Base-by-base conservation (phyloP, 2,329 filamentous ascomycete genomes). In the Atkinsonella hypoxylon region DNA sequence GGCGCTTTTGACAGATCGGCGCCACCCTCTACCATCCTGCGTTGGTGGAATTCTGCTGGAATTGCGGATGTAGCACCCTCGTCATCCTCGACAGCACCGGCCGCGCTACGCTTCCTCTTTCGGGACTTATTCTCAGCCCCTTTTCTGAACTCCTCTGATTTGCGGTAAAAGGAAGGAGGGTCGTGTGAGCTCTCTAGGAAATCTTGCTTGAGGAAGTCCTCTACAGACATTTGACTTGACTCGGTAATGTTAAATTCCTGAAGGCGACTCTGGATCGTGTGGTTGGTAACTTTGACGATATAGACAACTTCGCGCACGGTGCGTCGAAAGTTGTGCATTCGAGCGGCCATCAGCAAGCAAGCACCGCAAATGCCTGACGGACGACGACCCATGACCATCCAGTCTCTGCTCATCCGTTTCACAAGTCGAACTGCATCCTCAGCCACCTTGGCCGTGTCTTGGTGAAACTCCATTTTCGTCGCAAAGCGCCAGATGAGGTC, bases 241-340 rank as follows among this genome's bases (percentile, higher is more conserved):
- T 88, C 85, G 0, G 91, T 95, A 32, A 83, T 78, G 56, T 87
- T 89, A 69, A 97, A 98, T 63, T 98, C 93, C 57, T 90, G 83
- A 10, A 98, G 72, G 54, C 93, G 89, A 64, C 91, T 88, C 61
- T 89, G 86, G 53, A 98, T 89, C 8, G 93, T 98, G 54, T 89
- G 79, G 57, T 94, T 94, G 41, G 90, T 94, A 47, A 97, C 90
- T 64, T 96, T 97, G 64, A 96, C 91, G 38, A 96, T 87, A 64
- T 95, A 97, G n/a, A 97, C 91, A 9, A 98, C 87, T 67, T 98
- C 93, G 31, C 89, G 81, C 12, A 95, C 82, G 0, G 89, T 95
- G 17, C 93, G 83, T 43, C 91, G 85, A 64, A 94, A 98, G 67
- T 97, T 97, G 76, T 96, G 95, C 85, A 97, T 97, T 48, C 93